Evolutionary conservation across 108 stramenopile species (phyloP).

Genomic region (Cyclotella sp.): DNA sequence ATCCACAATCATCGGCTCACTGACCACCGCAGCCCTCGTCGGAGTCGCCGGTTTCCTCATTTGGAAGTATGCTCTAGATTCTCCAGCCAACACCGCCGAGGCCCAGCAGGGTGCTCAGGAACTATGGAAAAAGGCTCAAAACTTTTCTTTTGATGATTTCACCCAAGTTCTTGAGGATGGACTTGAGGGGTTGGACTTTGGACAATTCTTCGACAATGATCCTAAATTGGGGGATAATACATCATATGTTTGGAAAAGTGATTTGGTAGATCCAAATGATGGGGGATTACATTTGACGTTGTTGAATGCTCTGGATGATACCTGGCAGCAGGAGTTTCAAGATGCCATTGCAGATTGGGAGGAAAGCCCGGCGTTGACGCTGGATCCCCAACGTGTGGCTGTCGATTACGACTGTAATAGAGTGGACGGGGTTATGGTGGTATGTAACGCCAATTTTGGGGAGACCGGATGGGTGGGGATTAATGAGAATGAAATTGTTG

Average conservation of each 20-base stretch:
- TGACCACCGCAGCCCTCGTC: conserved; percentile 20
- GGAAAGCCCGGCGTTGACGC: conserved; percentile 60
- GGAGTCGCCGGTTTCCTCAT: conserved; percentile 19
- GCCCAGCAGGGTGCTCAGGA: conserved; percentile 18
- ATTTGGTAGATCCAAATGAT: conserved; percentile 30
- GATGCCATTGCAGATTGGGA: conserved; percentile 71
- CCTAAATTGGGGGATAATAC: conserved; percentile 68
- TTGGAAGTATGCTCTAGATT: conserved; percentile 26
- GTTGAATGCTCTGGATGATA: conserved; percentile 64
- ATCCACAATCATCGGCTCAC: conserved; percentile 9
- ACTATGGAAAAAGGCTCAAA: conserved; percentile 31
- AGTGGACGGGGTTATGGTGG: conserved; percentile 67
- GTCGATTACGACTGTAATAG: conserved; percentile 42
- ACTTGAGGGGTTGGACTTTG: conserved; percentile 44
- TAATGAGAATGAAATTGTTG: conserved; percentile 58
- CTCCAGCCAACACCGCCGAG: conserved; percentile 16
- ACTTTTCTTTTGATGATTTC: conserved; percentile 46
- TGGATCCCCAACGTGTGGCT: conserved; percentile 36
- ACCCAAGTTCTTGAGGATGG: conserved; percentile 31
- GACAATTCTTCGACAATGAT: conserved; percentile 47
- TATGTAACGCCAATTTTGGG: conserved; percentile 78
- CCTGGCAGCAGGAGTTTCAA: conserved; percentile 64
- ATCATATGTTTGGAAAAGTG: conserved; percentile 54
- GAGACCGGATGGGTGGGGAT: conserved; percentile 82
- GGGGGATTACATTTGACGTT: conserved; percentile 66